phyloP scores from a whole-genome alignment of 495 filamentous ascomycete genomes.

The Penicillium nucicola region DNA sequence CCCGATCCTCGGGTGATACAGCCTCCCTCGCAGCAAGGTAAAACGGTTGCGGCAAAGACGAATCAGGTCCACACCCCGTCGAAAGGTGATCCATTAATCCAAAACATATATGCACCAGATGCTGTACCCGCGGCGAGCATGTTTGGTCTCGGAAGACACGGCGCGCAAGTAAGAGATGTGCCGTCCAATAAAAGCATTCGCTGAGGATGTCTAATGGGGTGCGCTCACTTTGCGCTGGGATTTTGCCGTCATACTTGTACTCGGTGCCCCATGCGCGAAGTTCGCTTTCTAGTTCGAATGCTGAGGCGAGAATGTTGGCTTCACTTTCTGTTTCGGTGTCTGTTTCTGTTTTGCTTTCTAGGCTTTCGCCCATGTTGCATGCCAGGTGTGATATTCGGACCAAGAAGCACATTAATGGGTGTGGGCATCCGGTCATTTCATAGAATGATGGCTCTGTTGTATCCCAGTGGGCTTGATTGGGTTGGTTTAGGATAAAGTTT shows the following conservation, averaged over 20 bases:
- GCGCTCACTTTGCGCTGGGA: not conserved
- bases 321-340: not conserved
- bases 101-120: constrained; percentile 24
- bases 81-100: constrained; percentile 24
- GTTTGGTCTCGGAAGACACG: constrained; percentile 25
- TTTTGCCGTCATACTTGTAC: not conserved
- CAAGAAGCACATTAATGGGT: constrained; percentile 27
- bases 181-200: constrained; percentile 29
- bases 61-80: constrained; percentile 26
- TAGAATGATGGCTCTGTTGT: constrained; percentile 25
- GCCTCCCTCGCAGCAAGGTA: constrained; percentile 27
- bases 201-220: constrained; percentile 23
- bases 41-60: constrained; percentile 26
- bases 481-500: constrained; percentile 18
- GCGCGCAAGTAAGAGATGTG: constrained; percentile 26
- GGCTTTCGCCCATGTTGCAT: constrained; percentile 20
- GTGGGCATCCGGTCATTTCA: constrained; percentile 29
- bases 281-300: constrained; percentile 18
- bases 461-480: constrained; percentile 21
- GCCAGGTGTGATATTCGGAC: constrained; percentile 22
- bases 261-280: constrained; percentile 20
- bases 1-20: constrained; percentile 14
- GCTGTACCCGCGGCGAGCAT: constrained; percentile 20
- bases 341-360: too few species aligned
- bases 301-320: constrained; percentile 7